Percentiles rank a stretch among this genome's conserved stretches.
These are phyloP conservation scores for Penicillium odoratum DNA, from an alignment of 495 filamentous ascomycete species.

Conservation along the genomic window DNA sequence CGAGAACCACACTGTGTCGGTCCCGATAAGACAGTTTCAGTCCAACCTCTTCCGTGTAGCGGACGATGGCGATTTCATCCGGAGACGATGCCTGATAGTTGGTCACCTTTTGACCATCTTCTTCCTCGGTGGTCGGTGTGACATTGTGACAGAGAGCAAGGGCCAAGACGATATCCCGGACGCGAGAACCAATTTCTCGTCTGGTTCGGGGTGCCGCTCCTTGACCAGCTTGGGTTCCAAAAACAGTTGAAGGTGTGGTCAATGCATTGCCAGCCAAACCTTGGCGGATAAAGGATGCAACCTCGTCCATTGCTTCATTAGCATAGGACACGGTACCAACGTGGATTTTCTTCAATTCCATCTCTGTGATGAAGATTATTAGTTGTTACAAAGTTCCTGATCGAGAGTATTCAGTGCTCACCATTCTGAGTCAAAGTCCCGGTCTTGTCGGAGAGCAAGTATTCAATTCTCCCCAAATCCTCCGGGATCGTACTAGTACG, in stretches of 20 bases:
- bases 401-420: conserved; percentile 25
- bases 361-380: conserved; percentile 53
- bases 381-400: not conserved
- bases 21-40: conserved; percentile 83
- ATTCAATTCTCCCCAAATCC: conserved; percentile 93
- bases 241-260: conserved; percentile 73
- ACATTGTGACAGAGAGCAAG: conserved; percentile 97
- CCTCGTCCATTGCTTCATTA: conserved; percentile 98
- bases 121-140: conserved; percentile 84
- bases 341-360: conserved; percentile 98
- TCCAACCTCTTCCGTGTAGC: conserved; percentile 92
- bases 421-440: conserved; percentile 94
- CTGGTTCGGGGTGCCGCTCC: conserved; percentile 73
- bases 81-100: conserved; percentile 96
- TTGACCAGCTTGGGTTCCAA: conserved; percentile 54
- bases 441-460: conserved; percentile 95
- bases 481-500: conserved; percentile 97
- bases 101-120: conserved; percentile 72
- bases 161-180: conserved; percentile 86
- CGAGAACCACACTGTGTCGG: conserved; percentile 76
- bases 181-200: conserved; percentile 88
- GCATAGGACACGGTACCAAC: conserved; percentile 98
- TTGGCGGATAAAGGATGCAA: conserved; percentile 79
- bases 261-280: conserved; percentile 65
- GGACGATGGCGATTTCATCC: conserved; percentile 97